Conservation (phyloP, 108 stramenopile species). For the Fragilariopsis cylindrus region DNA sequence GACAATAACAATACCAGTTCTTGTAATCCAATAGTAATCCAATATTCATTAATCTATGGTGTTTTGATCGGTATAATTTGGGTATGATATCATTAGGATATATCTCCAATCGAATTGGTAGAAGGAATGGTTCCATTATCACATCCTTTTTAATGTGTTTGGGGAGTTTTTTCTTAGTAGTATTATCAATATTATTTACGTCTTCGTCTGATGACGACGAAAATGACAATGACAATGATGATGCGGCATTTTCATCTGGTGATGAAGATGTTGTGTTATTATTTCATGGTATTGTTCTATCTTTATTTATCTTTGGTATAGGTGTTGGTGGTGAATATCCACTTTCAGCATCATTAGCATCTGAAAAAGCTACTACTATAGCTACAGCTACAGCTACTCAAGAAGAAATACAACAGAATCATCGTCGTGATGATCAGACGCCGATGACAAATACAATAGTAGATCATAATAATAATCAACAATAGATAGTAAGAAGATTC, state of each 20-base stretch:
- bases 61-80: slow-evolving; percentile 65
- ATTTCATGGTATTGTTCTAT: slow-evolving; percentile 39
- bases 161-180: neutral
- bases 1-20: neutral
- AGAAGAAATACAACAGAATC: slow-evolving; percentile 4
- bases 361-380: slow-evolving; percentile 56
- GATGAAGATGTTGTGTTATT: slow-evolving; percentile 38
- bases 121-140: slow-evolving; percentile 55
- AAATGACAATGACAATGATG: slow-evolving; percentile 50
- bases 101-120: slow-evolving; percentile 49
- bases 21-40: slow-evolving; percentile 29
- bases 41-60: slow-evolving; percentile 47
- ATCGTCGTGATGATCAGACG: neutral
- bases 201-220: neutral
- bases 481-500: neutral
- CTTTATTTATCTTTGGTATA: slow-evolving; percentile 65
- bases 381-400: neutral
- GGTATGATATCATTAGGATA: slow-evolving; percentile 67
- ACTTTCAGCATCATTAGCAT: slow-evolving; percentile 51
- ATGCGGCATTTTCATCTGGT: slow-evolving; percentile 9
- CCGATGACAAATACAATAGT: neutral
- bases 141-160: slow-evolving; percentile 60
- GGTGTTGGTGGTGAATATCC: slow-evolving; percentile 85
- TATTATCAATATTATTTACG: neutral
- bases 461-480: neutral